Evolutionary conservation across 148 eudicot species (phyloP).

Genomic region (Cornus kousa): DNA sequence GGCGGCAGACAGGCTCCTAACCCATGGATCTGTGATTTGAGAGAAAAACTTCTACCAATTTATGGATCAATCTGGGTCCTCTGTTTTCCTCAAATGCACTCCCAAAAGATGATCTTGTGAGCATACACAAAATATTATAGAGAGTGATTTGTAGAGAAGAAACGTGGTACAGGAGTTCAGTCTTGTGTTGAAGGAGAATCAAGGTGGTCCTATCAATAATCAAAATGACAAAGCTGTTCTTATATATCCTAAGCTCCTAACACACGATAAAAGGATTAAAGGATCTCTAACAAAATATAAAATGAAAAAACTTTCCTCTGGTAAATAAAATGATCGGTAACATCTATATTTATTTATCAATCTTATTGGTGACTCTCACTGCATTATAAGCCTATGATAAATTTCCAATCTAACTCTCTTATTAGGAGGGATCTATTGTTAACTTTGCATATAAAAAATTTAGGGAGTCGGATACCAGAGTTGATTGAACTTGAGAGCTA

Average conservation of each 20-base stretch:
- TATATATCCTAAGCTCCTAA: no score
- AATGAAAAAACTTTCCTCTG: no score
- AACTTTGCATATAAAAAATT: background rate
- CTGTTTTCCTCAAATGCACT: background rate
- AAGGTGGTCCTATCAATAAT: background rate
- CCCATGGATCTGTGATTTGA: background rate
- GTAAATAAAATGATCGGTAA: no score
- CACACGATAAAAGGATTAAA: no score
- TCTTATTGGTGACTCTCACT: no score
- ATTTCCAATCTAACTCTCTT: no score
- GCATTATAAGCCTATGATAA: no score
- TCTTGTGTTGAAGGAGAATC: background rate
- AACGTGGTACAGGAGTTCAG: background rate
- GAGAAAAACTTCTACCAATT: background rate
- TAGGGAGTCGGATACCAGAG: background rate
- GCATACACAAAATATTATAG: background rate
- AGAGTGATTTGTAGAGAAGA: background rate
- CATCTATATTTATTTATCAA: no score
- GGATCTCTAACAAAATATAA: no score
- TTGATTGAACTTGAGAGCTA: background rate
- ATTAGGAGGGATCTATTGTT: no score
- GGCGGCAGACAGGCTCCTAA: background rate
- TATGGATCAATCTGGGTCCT: background rate
- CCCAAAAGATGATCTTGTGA: background rate
- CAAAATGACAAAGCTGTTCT: background rate